phyloP scores from a whole-genome alignment of 768 basidiomycete genomes.

The Auriscalpium vulgare region DNA sequence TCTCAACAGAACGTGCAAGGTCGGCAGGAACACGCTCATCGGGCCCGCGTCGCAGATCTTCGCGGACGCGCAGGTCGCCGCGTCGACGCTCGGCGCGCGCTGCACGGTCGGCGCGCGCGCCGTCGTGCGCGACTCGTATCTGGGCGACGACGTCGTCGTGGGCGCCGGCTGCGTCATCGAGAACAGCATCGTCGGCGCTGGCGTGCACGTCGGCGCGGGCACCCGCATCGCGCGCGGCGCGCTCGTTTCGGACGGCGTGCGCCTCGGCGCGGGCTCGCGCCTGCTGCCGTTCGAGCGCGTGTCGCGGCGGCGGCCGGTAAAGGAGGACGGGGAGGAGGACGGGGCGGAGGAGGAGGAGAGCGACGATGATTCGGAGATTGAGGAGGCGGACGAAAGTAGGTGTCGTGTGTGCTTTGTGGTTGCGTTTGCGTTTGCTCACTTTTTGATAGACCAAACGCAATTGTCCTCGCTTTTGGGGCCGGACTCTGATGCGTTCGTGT shows the following conservation, averaged over 20 bases:
- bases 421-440: not conserved
- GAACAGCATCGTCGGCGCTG: constrained; percentile 74
- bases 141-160: constrained; percentile 73
- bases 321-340: constrained; percentile 25
- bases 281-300: constrained; percentile 68
- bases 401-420: not conserved
- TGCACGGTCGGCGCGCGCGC: constrained; percentile 68
- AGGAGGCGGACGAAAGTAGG: constrained; percentile 61
- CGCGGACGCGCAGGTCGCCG: constrained; percentile 55
- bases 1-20: constrained; percentile 70
- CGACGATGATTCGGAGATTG: constrained; percentile 52
- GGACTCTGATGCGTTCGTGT: constrained; percentile 71
- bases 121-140: constrained; percentile 66
- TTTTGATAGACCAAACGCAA: constrained; percentile 38
- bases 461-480: constrained; percentile 49
- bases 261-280: constrained; percentile 63
- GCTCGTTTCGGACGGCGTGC: constrained; percentile 75
- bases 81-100: constrained; percentile 73
- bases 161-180: constrained; percentile 66
- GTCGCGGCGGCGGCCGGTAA: constrained; percentile 41
- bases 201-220: constrained; percentile 62
- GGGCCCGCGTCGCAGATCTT: constrained; percentile 67
- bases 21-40: constrained; percentile 77
- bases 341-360: constrained; percentile 46
- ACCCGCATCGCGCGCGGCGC: constrained; percentile 66